These are phyloP conservation scores for Hippophae tibetana DNA, from an alignment of 306 rosid species.

Conservation along the genomic window DNA sequence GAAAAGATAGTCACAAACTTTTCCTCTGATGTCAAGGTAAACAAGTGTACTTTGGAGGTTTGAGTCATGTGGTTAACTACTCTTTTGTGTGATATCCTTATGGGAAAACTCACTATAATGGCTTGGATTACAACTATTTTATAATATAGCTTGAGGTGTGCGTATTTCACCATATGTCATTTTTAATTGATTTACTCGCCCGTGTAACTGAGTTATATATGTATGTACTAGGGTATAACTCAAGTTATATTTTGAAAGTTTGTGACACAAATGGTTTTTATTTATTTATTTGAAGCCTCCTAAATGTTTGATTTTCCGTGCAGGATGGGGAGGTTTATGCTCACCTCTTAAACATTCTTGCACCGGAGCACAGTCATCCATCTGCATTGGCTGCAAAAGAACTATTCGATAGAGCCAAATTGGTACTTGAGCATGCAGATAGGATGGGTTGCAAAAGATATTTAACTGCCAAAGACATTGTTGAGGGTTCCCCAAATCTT, in stretches of 20 bases:
- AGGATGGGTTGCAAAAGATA: slow-evolving; percentile 96
- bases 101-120: too few relatives aligned
- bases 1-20: slow-evolving; percentile 68
- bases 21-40: slow-evolving; percentile 92
- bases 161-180: too few relatives aligned
- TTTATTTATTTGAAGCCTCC: background rate
- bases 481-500: slow-evolving; percentile 97
- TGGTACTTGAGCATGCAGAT: slow-evolving; percentile 85
- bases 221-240: too few relatives aligned
- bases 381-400: slow-evolving; percentile 61
- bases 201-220: too few relatives aligned
- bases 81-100: too few relatives aligned
- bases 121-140: too few relatives aligned
- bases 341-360: slow-evolving; percentile 82
- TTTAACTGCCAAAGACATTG: slow-evolving; percentile 80
- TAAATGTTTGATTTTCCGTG: slow-evolving; percentile 2
- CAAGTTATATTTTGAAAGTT: too few relatives aligned
- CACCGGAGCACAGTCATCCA: slow-evolving; percentile 77
- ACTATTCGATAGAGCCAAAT: slow-evolving; percentile 71
- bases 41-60: slow-evolving; percentile 2
- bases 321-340: slow-evolving; percentile 98
- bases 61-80: too few relatives aligned
- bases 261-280: too few relatives aligned
- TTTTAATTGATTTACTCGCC: too few relatives aligned
- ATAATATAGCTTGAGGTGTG: too few relatives aligned